Conservation (phyloP, 164 flowering plant genomes). For the Taxillus chinensis region DNA sequence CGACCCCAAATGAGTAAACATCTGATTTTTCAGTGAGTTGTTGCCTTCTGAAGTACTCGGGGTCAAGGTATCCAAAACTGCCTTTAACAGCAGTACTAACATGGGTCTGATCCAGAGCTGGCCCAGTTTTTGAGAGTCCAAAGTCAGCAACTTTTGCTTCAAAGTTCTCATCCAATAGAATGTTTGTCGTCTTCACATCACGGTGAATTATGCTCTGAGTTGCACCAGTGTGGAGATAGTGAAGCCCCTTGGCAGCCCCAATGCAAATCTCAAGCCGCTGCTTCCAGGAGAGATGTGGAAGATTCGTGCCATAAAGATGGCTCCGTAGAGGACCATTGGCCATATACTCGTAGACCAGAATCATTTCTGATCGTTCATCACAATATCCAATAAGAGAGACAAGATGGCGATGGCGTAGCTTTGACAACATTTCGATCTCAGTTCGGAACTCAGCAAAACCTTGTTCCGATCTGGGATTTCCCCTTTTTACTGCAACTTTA, state of each 20-base stretch:
- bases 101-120: slow-evolving; percentile 86
- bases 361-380: slow-evolving; percentile 87
- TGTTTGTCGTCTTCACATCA: slow-evolving; percentile 91
- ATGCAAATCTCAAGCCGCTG: slow-evolving; percentile 91
- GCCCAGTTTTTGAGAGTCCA: slow-evolving; percentile 89
- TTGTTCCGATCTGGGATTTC: slow-evolving; percentile 86
- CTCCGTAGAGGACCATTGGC: slow-evolving; percentile 92
- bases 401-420: slow-evolving; percentile 91
- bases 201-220: slow-evolving; percentile 82
- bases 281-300: slow-evolving; percentile 79
- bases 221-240: slow-evolving; percentile 96
- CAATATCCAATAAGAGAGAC: slow-evolving; percentile 95
- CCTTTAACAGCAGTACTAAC: slow-evolving; percentile 96
- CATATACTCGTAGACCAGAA: slow-evolving; percentile 91
- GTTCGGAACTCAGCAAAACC: slow-evolving; percentile 89
- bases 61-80: slow-evolving; percentile 90
- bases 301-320: slow-evolving; percentile 81
- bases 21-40: slow-evolving; percentile 90
- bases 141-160: slow-evolving; percentile 95
- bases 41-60: slow-evolving; percentile 91
- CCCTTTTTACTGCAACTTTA: slow-evolving; percentile 81
- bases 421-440: slow-evolving; percentile 88
- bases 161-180: slow-evolving; percentile 78
- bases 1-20: slow-evolving; percentile 95
- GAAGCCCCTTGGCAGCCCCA: slow-evolving; percentile 91